Evolutionary conservation across 768 basidiomycete species (phyloP), one percentile per base, ranked within the genome.

Genomic region (Pluteus cervinus): DNA sequence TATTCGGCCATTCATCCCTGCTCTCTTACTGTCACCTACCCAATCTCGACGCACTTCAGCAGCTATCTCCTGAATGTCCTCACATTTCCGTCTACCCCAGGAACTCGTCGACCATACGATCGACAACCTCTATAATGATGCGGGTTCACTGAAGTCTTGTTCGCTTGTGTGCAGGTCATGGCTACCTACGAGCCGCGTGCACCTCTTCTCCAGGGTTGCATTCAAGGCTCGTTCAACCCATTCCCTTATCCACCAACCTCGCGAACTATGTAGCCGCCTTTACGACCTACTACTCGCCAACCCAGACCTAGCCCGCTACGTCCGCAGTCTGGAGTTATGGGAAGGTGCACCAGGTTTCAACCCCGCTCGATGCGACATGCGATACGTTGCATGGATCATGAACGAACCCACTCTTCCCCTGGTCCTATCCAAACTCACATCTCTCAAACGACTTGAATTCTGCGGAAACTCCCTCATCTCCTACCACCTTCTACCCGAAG

Each of bases 31-130:
- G n/a, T n/a, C n/a, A n/a, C n/a, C n/a, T n/a, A n/a, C n/a, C n/a
- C n/a, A n/a, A n/a, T n/a, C n/a, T n/a, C n/a, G n/a, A n/a, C n/a
- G n/a, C n/a, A n/a, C n/a, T n/a, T n/a, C n/a, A n/a, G n/a, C n/a
- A n/a, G n/a, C n/a, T n/a, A n/a, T n/a, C n/a, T n/a, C n/a, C n/a
- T n/a, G n/a, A n/a, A n/a, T n/a, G n/a, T n/a, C n/a, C n/a, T n/a
- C n/a, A n/a, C n/a, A n/a, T n/a, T n/a, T n/a, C n/a, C n/a, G n/a
- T n/a, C 58, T 70, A 7, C 69, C 69, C 1, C 69, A 71, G 46
- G 69, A 71, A 47, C 62, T 69, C 29, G 56, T 66, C n/a, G 70
- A 71, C 56, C 51, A 63, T 39, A 63, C 70, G 46, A 55, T 72
- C 50, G 70, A 70, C 55, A 56, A 69, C 43, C 54, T 71, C 24